These are phyloP conservation scores for Phytophthora litchii DNA, from an alignment of 352 stramenopile species.

Conservation along the genomic window DNA sequence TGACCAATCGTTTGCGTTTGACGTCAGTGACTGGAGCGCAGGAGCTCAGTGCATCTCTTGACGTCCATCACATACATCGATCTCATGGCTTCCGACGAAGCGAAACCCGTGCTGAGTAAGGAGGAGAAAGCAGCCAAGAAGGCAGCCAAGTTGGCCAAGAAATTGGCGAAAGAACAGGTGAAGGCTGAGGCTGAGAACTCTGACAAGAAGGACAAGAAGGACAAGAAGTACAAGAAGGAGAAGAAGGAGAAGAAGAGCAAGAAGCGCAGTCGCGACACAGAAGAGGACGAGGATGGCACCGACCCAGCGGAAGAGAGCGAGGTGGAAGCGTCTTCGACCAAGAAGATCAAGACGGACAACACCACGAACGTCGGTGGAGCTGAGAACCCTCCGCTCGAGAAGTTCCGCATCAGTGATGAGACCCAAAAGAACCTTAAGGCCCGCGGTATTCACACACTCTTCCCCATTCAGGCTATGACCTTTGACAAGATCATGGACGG, in stretches of 20 bases:
- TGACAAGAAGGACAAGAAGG: conserved; percentile 54
- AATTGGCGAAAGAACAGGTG: conserved; percentile 43
- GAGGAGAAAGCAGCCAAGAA: conserved; percentile 72
- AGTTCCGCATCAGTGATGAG: conserved; percentile 68
- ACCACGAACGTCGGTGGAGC: conserved; percentile 46
- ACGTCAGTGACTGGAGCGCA: conserved; percentile 6
- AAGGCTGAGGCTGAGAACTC: conserved; percentile 29
- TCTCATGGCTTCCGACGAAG: conserved; percentile 41
- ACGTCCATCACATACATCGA: background rate
- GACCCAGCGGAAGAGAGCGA: conserved; percentile 61
- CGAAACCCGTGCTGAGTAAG: conserved; percentile 50
- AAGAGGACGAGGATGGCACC: conserved; percentile 35
- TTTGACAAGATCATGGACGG: conserved; percentile 96
- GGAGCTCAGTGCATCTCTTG: conserved; percentile 23
- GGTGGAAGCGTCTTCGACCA: conserved; percentile 37
- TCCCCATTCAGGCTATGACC: conserved; percentile 94
- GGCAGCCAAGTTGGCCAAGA: conserved; percentile 59
- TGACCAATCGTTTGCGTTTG: conserved; percentile 29
- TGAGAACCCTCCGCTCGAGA: conserved; percentile 74
- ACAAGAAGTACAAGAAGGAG: conserved; percentile 55
- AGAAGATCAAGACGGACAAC: conserved; percentile 49
- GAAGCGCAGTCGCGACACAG: conserved; percentile 60
- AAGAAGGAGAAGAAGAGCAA: conserved; percentile 83
- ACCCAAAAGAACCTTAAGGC: conserved; percentile 71
- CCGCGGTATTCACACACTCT: conserved; percentile 88